Conservation (phyloP, 257 asterid genomes). For the Misopates orontium region DNA sequence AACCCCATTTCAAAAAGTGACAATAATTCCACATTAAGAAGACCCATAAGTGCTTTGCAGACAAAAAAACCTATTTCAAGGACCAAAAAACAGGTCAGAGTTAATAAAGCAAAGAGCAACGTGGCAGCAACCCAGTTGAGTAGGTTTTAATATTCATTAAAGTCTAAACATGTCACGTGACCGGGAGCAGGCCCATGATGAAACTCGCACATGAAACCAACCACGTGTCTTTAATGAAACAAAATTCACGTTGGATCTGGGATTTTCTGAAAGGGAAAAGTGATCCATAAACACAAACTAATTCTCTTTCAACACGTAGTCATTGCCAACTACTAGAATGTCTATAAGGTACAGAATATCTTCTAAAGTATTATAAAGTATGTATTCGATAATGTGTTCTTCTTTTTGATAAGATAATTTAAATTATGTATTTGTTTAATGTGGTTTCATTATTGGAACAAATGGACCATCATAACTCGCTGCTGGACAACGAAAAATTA, state of each 20-base stretch:
- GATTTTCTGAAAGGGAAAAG: neutral
- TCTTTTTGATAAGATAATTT: too few species aligned
- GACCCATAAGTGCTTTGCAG: neutral
- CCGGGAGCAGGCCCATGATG: constrained; percentile 17
- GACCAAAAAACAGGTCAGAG: constrained; percentile 20
- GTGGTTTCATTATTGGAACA: too few species aligned
- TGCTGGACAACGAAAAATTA: too few species aligned
- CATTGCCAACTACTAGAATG: too few species aligned
- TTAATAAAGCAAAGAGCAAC: constrained; percentile 14
- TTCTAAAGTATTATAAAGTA: too few species aligned
- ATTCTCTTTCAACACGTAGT: too few species aligned
- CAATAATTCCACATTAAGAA: neutral
- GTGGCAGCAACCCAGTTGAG: constrained; percentile 35
- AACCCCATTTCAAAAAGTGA: neutral
- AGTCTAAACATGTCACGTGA: constrained; percentile 29
- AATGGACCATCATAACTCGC: too few species aligned
- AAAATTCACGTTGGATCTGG: neutral
- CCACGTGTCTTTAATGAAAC: constrained; percentile 28
- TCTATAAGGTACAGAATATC: too few species aligned
- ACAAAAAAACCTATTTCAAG: neutral
- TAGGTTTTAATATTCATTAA: neutral
- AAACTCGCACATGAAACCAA: neutral
- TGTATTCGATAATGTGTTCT: too few species aligned
- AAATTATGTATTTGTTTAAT: too few species aligned
- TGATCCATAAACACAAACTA: neutral